phyloP scores from a whole-genome alignment of 169 alveolate species.

The Toxoplasma gondii region DNA sequence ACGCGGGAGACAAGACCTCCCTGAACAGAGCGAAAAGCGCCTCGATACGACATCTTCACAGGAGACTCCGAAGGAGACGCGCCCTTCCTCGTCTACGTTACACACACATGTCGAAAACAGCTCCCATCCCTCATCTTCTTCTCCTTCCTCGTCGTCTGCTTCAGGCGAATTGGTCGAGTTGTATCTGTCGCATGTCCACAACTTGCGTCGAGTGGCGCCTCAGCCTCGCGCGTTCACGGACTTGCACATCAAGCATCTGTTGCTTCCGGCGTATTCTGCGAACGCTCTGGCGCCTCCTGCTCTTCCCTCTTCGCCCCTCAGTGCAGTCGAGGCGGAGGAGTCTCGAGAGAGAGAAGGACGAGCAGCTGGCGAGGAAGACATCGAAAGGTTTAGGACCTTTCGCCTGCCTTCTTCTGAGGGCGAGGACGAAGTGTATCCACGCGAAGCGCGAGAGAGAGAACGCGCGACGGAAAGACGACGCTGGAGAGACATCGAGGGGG shows the following conservation, averaged over 20 bases:
- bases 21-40: background rate
- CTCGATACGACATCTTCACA: background rate
- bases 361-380: background rate
- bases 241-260: conserved; percentile 6
- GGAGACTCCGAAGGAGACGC: background rate
- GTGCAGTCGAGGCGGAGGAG: background rate
- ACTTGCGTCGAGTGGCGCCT: background rate
- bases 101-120: too few relatives aligned
- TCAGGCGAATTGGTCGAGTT: background rate
- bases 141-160: background rate
- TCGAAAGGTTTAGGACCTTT: background rate
- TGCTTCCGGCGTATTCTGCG: background rate
- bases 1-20: background rate
- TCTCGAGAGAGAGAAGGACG: background rate
- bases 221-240: background rate
- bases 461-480: background rate
- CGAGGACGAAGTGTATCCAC: background rate
- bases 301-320: background rate
- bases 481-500: background rate
- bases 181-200: background rate
- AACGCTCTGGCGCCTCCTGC: background rate
- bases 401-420: background rate
- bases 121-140: background rate
- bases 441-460: background rate
- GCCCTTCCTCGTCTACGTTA: background rate